Percentiles rank a stretch among this genome's conserved stretches.
Conservation (phyloP, 2,329 filamentous ascomycete genomes). For the Trichoderma breve region DNA sequence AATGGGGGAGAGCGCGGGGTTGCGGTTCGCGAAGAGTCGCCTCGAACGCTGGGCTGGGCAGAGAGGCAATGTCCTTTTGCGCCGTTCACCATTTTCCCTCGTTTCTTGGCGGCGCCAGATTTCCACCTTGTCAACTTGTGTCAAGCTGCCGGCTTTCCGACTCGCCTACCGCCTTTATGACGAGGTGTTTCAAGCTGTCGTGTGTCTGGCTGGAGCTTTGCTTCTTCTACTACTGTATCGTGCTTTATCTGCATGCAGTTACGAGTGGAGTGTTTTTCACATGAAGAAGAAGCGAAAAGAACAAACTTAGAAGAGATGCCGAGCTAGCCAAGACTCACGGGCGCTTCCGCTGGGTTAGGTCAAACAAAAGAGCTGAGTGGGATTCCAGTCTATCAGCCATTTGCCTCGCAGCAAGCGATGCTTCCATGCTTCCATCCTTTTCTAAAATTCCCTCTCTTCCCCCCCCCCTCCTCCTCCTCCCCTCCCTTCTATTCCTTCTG, state of each 20-base stretch:
- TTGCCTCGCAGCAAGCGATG: neutral
- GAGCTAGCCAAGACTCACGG: neutral
- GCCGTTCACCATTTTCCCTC: neutral
- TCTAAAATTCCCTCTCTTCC: neutral
- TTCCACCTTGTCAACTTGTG: neutral
- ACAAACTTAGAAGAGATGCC: neutral
- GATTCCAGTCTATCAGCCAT: neutral
- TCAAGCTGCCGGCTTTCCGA: neutral
- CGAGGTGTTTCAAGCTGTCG: neutral
- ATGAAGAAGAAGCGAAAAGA: neutral
- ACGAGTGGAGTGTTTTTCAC: neutral
- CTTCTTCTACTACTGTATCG: neutral
- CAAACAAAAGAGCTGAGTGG: neutral
- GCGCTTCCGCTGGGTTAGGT: neutral
- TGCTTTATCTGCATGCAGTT: neutral
- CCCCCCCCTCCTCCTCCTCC: neutral
- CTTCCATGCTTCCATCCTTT: neutral
- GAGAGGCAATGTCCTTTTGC: constrained; percentile 1
- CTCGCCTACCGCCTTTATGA: neutral
- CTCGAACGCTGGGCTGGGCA: neutral
- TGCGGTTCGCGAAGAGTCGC: neutral
- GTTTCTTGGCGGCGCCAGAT: neutral
- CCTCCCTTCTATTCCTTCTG: neutral
- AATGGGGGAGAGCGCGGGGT: constrained; percentile 10
- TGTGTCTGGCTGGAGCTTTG: neutral